Evolutionary conservation across 768 basidiomycete genomes (phyloP).

Genomic region (Agaricus blazei): DNA sequence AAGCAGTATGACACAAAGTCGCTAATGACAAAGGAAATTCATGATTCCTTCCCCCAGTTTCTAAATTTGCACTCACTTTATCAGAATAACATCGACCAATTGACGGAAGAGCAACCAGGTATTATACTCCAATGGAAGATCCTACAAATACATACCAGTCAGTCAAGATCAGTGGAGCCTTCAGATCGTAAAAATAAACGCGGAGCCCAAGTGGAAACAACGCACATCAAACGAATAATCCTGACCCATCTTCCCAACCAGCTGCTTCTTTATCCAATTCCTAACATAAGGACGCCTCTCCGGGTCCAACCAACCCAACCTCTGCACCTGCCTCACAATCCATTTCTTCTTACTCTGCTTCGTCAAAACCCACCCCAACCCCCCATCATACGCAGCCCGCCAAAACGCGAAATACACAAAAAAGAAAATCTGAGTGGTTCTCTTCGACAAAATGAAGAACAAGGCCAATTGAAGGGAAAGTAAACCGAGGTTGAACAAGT

Average conservation of each 20-base stretch:
- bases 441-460: slow-evolving; percentile 60
- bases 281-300: slow-evolving; percentile 56
- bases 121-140: slow-evolving; percentile 90
- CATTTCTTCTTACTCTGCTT: slow-evolving; percentile 95
- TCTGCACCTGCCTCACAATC: slow-evolving; percentile 80
- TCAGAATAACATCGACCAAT: slow-evolving; percentile 90
- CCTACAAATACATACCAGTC: slow-evolving; percentile 34
- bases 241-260: slow-evolving; percentile 89
- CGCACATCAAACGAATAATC: slow-evolving; percentile 90
- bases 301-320: slow-evolving; percentile 86
- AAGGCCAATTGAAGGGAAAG: slow-evolving; percentile 75
- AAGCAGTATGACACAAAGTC: slow-evolving; percentile 94
- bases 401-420: slow-evolving; percentile 90
- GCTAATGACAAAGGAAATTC: slow-evolving; percentile 33
- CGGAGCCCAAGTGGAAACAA: slow-evolving; percentile 12
- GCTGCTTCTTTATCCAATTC: slow-evolving; percentile 81
- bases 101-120: slow-evolving; percentile 96
- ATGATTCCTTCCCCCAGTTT: not conserved
- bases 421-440: slow-evolving; percentile 62
- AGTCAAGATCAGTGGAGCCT: not conserved
- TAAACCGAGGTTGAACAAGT: slow-evolving; percentile 77
- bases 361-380: slow-evolving; percentile 90
- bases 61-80: slow-evolving; percentile 62
- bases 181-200: slow-evolving; percentile 2
- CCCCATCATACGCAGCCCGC: slow-evolving; percentile 87